Evolutionary conservation across 331 rosid species (phyloP), one percentile per base, ranked within the genome.

Genomic region (Spiraea crenata): DNA sequence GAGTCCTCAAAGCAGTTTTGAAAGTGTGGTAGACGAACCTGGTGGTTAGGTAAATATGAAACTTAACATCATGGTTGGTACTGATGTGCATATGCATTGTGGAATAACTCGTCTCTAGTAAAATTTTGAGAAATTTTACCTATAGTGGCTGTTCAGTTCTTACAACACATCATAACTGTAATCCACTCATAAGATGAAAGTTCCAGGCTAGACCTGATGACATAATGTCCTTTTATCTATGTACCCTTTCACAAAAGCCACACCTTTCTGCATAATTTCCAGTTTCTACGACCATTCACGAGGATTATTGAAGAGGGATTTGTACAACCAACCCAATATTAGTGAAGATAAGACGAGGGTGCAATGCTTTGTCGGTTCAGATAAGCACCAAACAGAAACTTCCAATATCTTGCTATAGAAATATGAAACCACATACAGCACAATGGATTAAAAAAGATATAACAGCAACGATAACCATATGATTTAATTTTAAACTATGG

Each of bases 281-380:
- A 25, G 31, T 14, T 42, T 73, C 47, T 40, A 37, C 71, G 5
- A 65, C 45, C 17, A 42, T 65, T 74, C 9, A 54, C 46, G 38
- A 4, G 57, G 57, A 14, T 56, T 20, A 56, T 25, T 20, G 37
- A 56, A 9, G 39, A 69, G 39, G 44, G 52, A 74, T 46, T 37
- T 50, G n/a, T 70, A 62, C 35, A 20, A 50, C 40, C 39, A 45
- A 56, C 60, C 54, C 2, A 49, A 42, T 63, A 49, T 25, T 60
- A 54, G 38, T n/a, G 25, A 35, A 60, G 73, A 80, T 63, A 69
- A 68, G 74, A 58, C 31, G 74, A 58, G 16, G 48, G 56, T 50
- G 47, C 58, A 7, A 57, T 48, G 17, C 3, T 16, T 9, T 10
- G 71, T 48, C 35, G 12, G 46, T 4, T 49, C 45, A 42, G 6